Conservation (phyloP, 306 rosid species). For the Sindora glabra region DNA sequence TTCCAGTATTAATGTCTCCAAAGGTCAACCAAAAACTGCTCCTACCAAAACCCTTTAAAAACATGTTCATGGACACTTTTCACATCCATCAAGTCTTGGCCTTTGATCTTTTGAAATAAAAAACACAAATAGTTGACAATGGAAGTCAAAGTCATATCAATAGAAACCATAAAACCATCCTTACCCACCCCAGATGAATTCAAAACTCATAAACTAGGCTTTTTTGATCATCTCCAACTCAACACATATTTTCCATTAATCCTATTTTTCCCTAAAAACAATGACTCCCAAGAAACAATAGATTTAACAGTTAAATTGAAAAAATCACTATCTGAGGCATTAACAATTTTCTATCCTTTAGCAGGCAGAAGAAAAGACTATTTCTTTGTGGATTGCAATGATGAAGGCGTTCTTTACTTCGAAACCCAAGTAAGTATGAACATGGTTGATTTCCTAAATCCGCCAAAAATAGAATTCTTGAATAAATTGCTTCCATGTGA, state of each 20-base stretch:
- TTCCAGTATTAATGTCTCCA: too few relatives aligned
- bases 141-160: constrained; percentile 32
- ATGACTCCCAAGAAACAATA: neutral
- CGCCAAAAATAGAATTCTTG: constrained; percentile 14
- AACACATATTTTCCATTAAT: constrained; percentile 29
- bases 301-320: constrained; percentile 13
- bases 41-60: too few relatives aligned
- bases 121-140: neutral
- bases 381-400: constrained; percentile 29
- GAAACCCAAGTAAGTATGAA: constrained; percentile 28
- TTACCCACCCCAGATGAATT: constrained; percentile 1
- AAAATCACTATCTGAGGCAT: constrained; percentile 32
- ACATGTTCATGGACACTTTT: neutral
- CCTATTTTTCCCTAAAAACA: constrained; percentile 16
- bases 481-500: constrained; percentile 35
- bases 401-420: constrained; percentile 32
- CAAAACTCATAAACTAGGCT: constrained; percentile 16
- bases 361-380: constrained; percentile 28
- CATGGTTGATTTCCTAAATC: constrained; percentile 34
- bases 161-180: constrained; percentile 37
- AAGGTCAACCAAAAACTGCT: too few relatives aligned
- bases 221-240: constrained; percentile 26
- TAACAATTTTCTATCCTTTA: constrained; percentile 40
- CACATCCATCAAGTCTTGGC: neutral
- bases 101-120: neutral